Conservation (phyloP, 371 early-diverging fungal genomes). For the Mucor saturninus region DNA sequence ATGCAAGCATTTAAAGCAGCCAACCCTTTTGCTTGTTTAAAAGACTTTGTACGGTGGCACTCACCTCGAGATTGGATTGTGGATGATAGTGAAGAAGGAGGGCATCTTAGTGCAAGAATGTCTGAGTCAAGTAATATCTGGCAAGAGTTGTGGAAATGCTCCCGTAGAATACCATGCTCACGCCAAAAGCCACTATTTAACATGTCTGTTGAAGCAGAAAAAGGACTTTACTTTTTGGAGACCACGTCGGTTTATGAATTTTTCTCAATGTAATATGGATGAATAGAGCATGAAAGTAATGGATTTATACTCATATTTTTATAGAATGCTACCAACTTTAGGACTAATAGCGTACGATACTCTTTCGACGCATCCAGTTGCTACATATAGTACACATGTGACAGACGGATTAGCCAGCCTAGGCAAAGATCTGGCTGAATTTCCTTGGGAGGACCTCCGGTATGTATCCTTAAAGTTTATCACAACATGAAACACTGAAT, state of each 20-base stretch:
- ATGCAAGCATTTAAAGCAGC: constrained; percentile 89
- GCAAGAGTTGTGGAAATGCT: constrained; percentile 84
- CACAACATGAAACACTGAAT: too few relatives aligned
- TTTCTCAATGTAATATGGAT: constrained; percentile 61
- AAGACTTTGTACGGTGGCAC: constrained; percentile 95
- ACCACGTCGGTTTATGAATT: constrained; percentile 68
- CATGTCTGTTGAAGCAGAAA: constrained; percentile 72
- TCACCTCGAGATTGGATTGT: constrained; percentile 88
- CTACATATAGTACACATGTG: constrained; percentile 52
- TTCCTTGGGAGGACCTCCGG: constrained; percentile 62
- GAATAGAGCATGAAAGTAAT: background rate
- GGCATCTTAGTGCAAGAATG: constrained; percentile 82
- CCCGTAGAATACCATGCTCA: constrained; percentile 70
- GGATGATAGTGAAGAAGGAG: constrained; percentile 28
- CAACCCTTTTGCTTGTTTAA: constrained; percentile 78
- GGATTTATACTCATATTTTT: background rate
- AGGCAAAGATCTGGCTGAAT: constrained; percentile 45
- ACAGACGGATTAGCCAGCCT: constrained; percentile 50
- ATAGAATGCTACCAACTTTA: constrained; percentile 74
- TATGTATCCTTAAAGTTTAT: constrained; percentile 7
- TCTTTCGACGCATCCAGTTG: constrained; percentile 68
- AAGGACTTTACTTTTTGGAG: constrained; percentile 76
- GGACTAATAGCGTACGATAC: constrained; percentile 79
- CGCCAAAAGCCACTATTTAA: constrained; percentile 86
- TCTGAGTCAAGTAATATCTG: constrained; percentile 80